Conservation (phyloP, 768 basidiomycete genomes). For the Amanita jacksonii region DNA sequence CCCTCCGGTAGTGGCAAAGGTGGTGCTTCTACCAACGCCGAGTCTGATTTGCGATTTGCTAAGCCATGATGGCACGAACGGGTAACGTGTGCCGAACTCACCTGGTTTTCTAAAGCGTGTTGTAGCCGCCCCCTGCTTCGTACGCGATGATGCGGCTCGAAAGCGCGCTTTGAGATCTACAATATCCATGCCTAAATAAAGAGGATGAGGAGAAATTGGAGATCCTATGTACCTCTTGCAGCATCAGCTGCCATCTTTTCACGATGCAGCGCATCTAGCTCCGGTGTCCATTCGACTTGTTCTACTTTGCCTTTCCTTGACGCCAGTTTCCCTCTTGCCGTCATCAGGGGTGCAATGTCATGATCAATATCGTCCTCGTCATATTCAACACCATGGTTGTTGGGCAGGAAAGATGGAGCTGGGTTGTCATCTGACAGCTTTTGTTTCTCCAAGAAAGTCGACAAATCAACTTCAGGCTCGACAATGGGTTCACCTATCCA, state of each 20-base stretch:
- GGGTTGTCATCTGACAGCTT: slow-evolving; percentile 30
- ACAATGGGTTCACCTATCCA: slow-evolving; percentile 50
- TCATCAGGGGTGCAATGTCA: slow-evolving; percentile 43
- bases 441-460: slow-evolving; percentile 57
- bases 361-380: slow-evolving; percentile 56
- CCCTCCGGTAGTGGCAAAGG: slow-evolving; percentile 35
- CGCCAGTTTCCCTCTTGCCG: slow-evolving; percentile 11
- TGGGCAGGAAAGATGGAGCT: slow-evolving; percentile 15
- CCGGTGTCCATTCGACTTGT: slow-evolving; percentile 58
- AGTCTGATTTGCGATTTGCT: not conserved
- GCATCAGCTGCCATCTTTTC: slow-evolving; percentile 74
- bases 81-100: slow-evolving; percentile 16
- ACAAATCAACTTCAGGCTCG: slow-evolving; percentile 69
- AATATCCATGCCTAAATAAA: not conserved
- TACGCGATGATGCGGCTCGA: slow-evolving; percentile 40
- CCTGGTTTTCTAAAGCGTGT: slow-evolving; percentile 30
- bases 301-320: slow-evolving; percentile 54
- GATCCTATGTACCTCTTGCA: slow-evolving; percentile 45
- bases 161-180: slow-evolving; percentile 54
- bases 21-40: slow-evolving; percentile 31
- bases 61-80: not conserved
- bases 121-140: slow-evolving; percentile 15
- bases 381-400: slow-evolving; percentile 19
- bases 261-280: slow-evolving; percentile 52
- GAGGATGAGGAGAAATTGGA: not conserved